Evolutionary conservation across 2,329 filamentous ascomycete genomes (phyloP).

Genomic region (Botrytis pseudocinerea): DNA sequence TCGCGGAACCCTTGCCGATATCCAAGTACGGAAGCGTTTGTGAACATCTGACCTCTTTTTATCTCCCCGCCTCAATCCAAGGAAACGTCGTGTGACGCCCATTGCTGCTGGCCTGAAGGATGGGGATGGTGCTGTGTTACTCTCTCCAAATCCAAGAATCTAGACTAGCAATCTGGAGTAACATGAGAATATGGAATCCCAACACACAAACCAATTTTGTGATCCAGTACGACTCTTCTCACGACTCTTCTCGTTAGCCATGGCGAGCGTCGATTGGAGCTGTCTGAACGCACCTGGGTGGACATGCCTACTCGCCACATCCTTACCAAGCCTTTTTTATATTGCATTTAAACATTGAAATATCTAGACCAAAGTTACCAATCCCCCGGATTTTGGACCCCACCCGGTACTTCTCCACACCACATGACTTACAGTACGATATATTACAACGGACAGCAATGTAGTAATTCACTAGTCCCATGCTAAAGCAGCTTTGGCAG

Average conservation of each 20-base stretch:
- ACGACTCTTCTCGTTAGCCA: background rate
- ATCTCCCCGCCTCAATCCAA: conserved; percentile 8
- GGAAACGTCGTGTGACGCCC: conserved; percentile 17
- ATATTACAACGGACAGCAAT: background rate
- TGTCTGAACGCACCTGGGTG: background rate
- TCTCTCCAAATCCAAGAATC: background rate
- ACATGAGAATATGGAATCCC: conserved; percentile 1
- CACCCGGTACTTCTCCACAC: conserved; percentile 9
- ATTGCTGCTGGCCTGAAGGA: background rate
- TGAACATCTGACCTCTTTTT: conserved; percentile 24
- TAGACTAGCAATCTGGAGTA: background rate
- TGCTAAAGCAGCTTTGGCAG: background rate
- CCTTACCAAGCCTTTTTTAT: background rate
- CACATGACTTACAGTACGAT: conserved; percentile 18
- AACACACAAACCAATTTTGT: background rate
- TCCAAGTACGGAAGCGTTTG: conserved; percentile 21
- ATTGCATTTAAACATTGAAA: background rate
- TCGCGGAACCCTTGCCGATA: conserved; percentile 20
- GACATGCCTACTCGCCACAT: background rate
- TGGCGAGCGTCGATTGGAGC: background rate
- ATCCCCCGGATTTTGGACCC: conserved; percentile 20
- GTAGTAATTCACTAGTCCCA: background rate
- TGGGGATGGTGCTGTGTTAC: background rate
- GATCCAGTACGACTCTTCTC: background rate
- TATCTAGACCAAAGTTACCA: conserved; percentile 7